Base-by-base conservation (phyloP, 202 grass and related monocot genomes). In the Brachypodium distachyon region DNA sequence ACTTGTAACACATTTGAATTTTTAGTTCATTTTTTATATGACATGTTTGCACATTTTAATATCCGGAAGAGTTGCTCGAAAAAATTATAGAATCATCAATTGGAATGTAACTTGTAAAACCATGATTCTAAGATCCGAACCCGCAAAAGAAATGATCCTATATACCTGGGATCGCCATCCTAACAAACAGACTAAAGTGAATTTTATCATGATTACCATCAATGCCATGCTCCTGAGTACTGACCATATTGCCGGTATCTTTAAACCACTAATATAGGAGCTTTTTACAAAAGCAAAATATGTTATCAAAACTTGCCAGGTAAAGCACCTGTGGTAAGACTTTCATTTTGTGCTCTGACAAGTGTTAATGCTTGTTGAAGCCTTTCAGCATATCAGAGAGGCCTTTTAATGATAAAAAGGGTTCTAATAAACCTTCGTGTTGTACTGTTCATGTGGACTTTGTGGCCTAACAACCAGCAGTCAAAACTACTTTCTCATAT, bases 231-330 rank as follows among this genome's bases (percentile, higher is more conserved):
- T 88, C 48, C 63, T 29, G 81, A 9, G 62, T 41, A 84, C 86
- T 88, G 86, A 70, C 70, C 71, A 60, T 84, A 84, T 76, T 80
- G 81, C 81, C 62, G 86, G 81, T 61, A 88, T 88, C 81, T 88
- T 76, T 80, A 71, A 49, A 82, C 73, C 72, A 82, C 65, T 17
- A 38, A 82, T 54, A 82, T 54, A 53, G 52, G 78, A 82, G 77
- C 77, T 69, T 86, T 78, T 71, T 13, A 60, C 21, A 74, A 90
- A 90, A 83, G 82, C 38, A 74, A 74, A 51, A 28, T 46, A 69
- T 40, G 44, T 72, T 66, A 43, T 79, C 54, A 55, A 73, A 79
- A 76, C 77, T 79, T 83, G 75, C 55, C 66, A 42, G 70, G 36
- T 69, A 83, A 90, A 86, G 75, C 50, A 37, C 10, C 40, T 32